Evolutionary conservation across 2,329 filamentous ascomycete genomes (phyloP), one percentile per base, ranked within the genome.

Genomic region (Coleophoma cylindrospora): DNA sequence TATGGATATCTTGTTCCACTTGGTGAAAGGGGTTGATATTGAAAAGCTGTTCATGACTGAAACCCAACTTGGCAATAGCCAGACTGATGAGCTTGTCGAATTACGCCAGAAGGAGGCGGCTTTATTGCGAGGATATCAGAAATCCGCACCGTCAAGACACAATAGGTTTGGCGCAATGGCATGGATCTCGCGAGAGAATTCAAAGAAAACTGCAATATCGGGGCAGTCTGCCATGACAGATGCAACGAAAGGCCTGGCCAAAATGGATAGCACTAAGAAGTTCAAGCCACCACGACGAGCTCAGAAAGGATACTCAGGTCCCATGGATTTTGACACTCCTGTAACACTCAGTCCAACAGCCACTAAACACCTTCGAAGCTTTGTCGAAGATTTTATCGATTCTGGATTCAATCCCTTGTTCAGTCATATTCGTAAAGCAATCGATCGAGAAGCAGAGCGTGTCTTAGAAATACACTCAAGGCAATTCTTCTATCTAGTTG

Each of bases 141-240:
- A 84, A 58, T 84, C 84, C 63, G 88, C 87, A 3, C 89, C 91
- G 0, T 91, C 90, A 3, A 77, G 94, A 44, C 94, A 99, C 68
- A 95, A 91, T 59, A 82, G 94, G 34, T 99, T 97, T 62, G 94
- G 94, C 3, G 95, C 91, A 11, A 97, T 97, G 89, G 84, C 96
- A 34, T 97, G 92, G 91, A 83, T 99, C 36, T 90, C 95, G 70
- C 78, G 91, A 50, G 87, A 91, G 45, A 87, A 91, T 58, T 84
- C 87, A 46, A 91, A 91, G 62, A 81, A 94, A 60, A 87, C 89
- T 0, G 91, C 91, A 0, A 79, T 99, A 2, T 91, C 91, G 0
- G 94, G 94, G 1, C 92, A 97, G 64, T 86, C 91, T 59, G 88
- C 88, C 4, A 79, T 99, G 41, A 80, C 83, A 3, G 84, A 90